Percentiles rank a stretch among this genome's conserved stretches.
phyloP scores from a whole-genome alignment of 164 flowering plant genomes.

The Stephania japonica region DNA sequence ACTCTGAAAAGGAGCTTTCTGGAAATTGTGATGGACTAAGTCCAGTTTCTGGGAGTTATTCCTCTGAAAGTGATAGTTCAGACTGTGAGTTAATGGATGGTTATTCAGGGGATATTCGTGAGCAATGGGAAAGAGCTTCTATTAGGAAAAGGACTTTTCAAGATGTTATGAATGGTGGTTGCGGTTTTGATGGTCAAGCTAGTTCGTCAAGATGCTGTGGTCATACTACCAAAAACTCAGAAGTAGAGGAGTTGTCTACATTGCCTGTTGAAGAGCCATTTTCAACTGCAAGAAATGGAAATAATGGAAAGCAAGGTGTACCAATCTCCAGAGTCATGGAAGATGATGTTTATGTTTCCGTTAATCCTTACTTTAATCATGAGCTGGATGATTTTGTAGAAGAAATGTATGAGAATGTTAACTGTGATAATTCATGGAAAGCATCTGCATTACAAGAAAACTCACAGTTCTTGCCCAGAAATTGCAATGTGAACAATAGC shows the following conservation, averaged over 20 bases:
- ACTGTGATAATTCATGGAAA: conserved; percentile 1
- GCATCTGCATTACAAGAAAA: background rate
- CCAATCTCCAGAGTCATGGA: conserved; percentile 14
- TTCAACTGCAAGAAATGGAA: conserved; percentile 22
- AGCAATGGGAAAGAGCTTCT: conserved; percentile 70
- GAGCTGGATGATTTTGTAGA: conserved; percentile 4
- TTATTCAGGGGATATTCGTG: conserved; percentile 45
- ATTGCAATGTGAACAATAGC: background rate
- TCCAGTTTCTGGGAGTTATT: conserved; percentile 31
- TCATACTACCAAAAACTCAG: conserved; percentile 19
- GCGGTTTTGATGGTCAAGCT: conserved; percentile 24
- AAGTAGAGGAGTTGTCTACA: conserved; percentile 16
- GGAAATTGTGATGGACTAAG: conserved; percentile 37
- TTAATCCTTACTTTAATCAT: conserved; percentile 6
- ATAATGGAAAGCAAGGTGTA: conserved; percentile 14
- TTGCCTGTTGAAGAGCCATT: conserved; percentile 15
- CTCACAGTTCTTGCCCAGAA: background rate
- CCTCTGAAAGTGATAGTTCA: conserved; percentile 51
- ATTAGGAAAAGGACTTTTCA: conserved; percentile 27
- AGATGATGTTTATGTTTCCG: background rate
- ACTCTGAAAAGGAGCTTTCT: conserved; percentile 23
- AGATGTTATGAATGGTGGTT: conserved; percentile 14
- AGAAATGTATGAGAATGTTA: conserved; percentile 4
- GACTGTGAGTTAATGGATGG: conserved; percentile 75
- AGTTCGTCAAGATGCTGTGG: conserved; percentile 28